phyloP scores from a whole-genome alignment of 2,329 filamentous ascomycete genomes.

The Hymenoscyphus occultus region DNA sequence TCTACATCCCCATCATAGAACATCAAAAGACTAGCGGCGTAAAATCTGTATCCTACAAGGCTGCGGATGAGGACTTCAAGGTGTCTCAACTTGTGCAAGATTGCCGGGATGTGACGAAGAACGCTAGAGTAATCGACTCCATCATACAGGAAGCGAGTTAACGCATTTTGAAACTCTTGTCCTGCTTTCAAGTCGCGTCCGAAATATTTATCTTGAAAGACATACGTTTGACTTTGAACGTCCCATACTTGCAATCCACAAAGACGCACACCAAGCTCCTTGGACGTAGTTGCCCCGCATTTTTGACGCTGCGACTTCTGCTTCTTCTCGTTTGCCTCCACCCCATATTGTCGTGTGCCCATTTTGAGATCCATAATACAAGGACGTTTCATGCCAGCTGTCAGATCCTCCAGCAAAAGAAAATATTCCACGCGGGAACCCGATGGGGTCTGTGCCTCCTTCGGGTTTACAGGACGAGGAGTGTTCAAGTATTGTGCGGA shows the following conservation, averaged over 20 bases:
- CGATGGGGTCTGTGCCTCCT: conserved; percentile 65
- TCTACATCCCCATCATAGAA: conserved; percentile 85
- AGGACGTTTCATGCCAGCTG: conserved; percentile 91
- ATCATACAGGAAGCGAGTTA: conserved; percentile 88
- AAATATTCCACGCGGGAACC: conserved; percentile 83
- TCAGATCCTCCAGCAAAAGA: conserved; percentile 88
- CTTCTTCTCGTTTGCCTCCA: conserved; percentile 89
- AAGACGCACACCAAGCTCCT: conserved; percentile 84
- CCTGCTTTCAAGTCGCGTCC: conserved; percentile 86
- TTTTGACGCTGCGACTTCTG: conserved; percentile 90
- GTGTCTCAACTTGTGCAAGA: conserved; percentile 77
- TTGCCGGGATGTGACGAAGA: conserved; percentile 79
- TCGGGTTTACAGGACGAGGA: conserved; percentile 67
- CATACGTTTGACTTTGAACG: conserved; percentile 72
- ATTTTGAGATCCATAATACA: conserved; percentile 98
- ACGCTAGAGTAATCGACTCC: conserved; percentile 79
- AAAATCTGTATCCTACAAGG: conserved; percentile 86
- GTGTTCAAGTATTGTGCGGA: conserved; percentile 36
- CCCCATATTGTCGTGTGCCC: conserved; percentile 94
- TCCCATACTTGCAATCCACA: conserved; percentile 98
- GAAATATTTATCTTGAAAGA: conserved; percentile 99
- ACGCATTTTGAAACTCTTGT: conserved; percentile 80
- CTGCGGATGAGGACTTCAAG: conserved; percentile 80
- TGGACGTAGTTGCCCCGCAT: conserved; percentile 87
- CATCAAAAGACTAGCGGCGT: conserved; percentile 91